A percentile compares a stretch with the other conserved stretches of the same genome.
phyloP scores from a whole-genome alignment of 1,284 basidiomycete species.

The Pyrrhoderma noxium region DNA sequence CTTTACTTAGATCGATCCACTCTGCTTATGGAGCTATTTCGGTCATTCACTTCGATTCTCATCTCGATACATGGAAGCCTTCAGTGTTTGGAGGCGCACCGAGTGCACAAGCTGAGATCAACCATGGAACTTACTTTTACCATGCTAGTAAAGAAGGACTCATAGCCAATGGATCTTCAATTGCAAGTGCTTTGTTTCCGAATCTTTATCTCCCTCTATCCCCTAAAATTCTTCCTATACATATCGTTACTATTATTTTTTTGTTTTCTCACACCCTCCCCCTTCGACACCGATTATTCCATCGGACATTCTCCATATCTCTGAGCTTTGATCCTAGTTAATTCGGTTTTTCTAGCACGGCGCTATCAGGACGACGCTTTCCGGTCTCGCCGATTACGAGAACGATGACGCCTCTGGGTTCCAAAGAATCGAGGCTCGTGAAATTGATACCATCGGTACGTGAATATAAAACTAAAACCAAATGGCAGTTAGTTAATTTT shows the following conservation, averaged over 20 bases:
- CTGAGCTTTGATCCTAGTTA: constrained; percentile 65
- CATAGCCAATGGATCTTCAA: constrained; percentile 69
- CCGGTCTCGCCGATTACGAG: constrained; percentile 60
- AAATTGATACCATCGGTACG: constrained; percentile 65
- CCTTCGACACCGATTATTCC: neutral
- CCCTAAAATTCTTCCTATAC: constrained; percentile 11
- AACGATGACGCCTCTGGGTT: constrained; percentile 65
- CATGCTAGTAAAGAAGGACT: constrained; percentile 71
- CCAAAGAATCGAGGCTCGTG: constrained; percentile 67
- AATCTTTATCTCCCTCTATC: no score
- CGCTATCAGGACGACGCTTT: constrained; percentile 70
- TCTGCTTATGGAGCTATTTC: constrained; percentile 65
- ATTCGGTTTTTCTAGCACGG: constrained; percentile 54
- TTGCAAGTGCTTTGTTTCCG: constrained; percentile 57
- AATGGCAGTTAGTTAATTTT: neutral
- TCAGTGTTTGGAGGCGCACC: constrained; percentile 64
- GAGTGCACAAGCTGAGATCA: constrained; percentile 58
- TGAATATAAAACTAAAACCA: neutral
- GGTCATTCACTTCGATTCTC: constrained; percentile 77
- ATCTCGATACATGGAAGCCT: constrained; percentile 68
- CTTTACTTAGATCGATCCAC: constrained; percentile 57
- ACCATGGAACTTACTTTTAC: constrained; percentile 75
- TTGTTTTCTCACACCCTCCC: constrained; percentile 5
- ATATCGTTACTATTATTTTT: no score
- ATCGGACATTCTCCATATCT: no score